Evolutionary conservation across 129 eudicot genomes (phyloP), one percentile per base, ranked within the genome.

Genomic region (Tagetes erecta): DNA sequence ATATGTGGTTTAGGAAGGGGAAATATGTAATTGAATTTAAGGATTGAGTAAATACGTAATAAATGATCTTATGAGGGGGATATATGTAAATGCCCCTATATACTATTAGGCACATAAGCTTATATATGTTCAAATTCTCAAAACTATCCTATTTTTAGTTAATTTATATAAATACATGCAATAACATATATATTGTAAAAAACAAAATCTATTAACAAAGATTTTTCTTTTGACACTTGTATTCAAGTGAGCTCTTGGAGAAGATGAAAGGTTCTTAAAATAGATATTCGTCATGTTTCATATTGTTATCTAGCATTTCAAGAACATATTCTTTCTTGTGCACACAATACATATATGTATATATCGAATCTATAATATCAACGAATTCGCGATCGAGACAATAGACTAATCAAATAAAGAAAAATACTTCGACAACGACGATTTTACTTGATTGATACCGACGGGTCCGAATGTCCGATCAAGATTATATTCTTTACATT

Each of bases 321-420:
- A 64, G 80, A 78, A 74, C 73, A 62, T 79, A 80, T 71, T 76
- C 81, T 64, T 14, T n/a, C 13, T 41, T 79, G 45, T 39, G 56
- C n/a, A n/a, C n/a, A 51, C 11, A 7, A 52, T 8, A 10, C 11
- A 33, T 63, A 63, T n/a, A 75, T 47, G 39, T 45, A 58, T 20
- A 30, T 64, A 30, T 64, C 39, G 72, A 79, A 63, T 70, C 82
- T 70, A 13, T 71, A 56, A 68, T 37, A 63, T 72, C n/a, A 42
- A 38, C 76, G 80, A 80, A 78, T 80, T 79, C 41, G 38, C 66
- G 53, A 74, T 53, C 73, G 71, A 67, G 78, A 78, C 80, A 78
- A 70, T 34, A 50, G 83, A 81, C 81, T 50, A 58, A 71, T 81
- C 83, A 58, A 51, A 64, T 71, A 69, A 72, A 75, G 77, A 35